A percentile compares a stretch with the other conserved stretches of the same genome.
Evolutionary conservation across 345 rosid species (phyloP).

Genomic region (Pseudoturritis turrita): DNA sequence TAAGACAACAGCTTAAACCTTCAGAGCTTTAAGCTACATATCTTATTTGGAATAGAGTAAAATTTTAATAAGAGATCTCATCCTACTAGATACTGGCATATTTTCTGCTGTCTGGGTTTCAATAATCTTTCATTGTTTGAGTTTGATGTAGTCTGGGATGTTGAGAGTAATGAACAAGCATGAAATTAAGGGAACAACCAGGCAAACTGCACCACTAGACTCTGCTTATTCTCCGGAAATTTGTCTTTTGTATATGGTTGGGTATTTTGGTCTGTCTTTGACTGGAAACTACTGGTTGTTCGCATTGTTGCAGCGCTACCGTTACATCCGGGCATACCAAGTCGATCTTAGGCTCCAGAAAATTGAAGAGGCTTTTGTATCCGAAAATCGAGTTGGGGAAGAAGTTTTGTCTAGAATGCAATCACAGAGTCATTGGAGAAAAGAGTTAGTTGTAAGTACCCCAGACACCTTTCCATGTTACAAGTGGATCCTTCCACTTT

Average conservation of each 20-base stretch:
- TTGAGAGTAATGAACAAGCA: constrained; percentile 5
- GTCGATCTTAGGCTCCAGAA: constrained; percentile 62
- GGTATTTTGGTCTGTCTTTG: background rate
- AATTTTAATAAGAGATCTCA: background rate
- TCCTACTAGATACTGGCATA: background rate
- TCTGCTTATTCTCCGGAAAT: background rate
- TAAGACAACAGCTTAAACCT: background rate
- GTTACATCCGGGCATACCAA: constrained; percentile 82
- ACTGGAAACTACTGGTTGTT: constrained; percentile 17
- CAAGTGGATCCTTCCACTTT: background rate
- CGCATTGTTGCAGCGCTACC: constrained; percentile 62
- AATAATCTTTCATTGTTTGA: background rate
- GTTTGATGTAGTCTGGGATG: background rate
- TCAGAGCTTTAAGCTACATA: constrained; percentile 1
- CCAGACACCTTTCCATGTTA: constrained; percentile 7
- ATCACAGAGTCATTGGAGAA: constrained; percentile 70
- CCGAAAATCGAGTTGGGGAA: constrained; percentile 37
- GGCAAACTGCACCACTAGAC: background rate
- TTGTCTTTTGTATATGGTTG: background rate
- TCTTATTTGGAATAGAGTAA: background rate
- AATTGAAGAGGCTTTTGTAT: constrained; percentile 58
- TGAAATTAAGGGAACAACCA: background rate
- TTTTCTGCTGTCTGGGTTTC: background rate
- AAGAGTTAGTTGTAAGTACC: constrained; percentile 67
- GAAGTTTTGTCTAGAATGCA: constrained; percentile 54